phyloP scores from a whole-genome alignment of 2,329 filamentous ascomycete species.

The Alternaria viburni region DNA sequence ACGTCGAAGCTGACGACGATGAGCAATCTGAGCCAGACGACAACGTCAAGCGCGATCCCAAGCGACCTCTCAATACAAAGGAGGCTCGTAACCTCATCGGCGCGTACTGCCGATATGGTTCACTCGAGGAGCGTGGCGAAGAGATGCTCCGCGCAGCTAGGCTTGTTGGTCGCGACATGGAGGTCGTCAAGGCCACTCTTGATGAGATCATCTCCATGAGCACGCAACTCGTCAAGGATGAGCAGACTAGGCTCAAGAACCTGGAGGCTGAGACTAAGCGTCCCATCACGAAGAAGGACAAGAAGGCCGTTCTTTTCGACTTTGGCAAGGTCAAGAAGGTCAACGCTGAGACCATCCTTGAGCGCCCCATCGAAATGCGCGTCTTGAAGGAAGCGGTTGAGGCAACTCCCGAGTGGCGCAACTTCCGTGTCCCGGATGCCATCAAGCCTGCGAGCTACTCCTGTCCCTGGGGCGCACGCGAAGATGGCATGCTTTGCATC shows the following conservation, averaged over 20 bases:
- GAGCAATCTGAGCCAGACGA: slow-evolving; percentile 49
- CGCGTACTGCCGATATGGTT: slow-evolving; percentile 89
- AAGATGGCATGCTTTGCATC: slow-evolving; percentile 96
- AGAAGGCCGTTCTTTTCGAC: slow-evolving; percentile 95
- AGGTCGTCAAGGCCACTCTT: slow-evolving; percentile 78
- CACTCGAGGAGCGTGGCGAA: slow-evolving; percentile 83
- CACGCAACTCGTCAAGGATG: slow-evolving; percentile 74
- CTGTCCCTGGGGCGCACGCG: slow-evolving; percentile 88
- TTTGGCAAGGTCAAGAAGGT: slow-evolving; percentile 92
- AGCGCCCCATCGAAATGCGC: slow-evolving; percentile 86
- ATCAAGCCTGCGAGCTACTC: slow-evolving; percentile 91
- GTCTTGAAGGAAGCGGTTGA: slow-evolving; percentile 79
- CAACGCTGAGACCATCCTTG: slow-evolving; percentile 93
- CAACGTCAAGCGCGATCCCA: slow-evolving; percentile 73
- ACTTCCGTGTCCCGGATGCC: slow-evolving; percentile 87
- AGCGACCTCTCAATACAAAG: slow-evolving; percentile 87
- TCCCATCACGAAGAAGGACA: slow-evolving; percentile 91
- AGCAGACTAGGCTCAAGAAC: slow-evolving; percentile 66
- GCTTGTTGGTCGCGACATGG: slow-evolving; percentile 78
- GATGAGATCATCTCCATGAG: slow-evolving; percentile 78
- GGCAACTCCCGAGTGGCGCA: slow-evolving; percentile 69
- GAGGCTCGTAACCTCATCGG: slow-evolving; percentile 91
- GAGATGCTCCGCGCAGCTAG: slow-evolving; percentile 89
- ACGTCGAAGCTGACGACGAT: slow-evolving; percentile 66
- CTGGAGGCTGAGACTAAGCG: slow-evolving; percentile 77